Evolutionary conservation across 192 early-diverging fungal species (phyloP).

Genomic region (Thamnidium elegans): DNA sequence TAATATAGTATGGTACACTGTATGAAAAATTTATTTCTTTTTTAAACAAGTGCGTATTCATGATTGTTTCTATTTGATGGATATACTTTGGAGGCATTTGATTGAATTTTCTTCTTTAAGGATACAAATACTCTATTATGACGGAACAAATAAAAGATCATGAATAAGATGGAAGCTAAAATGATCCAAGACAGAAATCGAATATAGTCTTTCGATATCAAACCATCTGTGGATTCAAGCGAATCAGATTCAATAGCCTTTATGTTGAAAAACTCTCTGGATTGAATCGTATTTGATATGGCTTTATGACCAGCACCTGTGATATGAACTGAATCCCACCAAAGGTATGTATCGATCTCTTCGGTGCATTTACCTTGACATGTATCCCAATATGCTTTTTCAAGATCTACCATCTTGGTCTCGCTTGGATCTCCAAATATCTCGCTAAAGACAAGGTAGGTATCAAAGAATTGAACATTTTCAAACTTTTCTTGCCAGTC

Average conservation of each 20-base stretch:
- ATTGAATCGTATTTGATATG: constrained; percentile 9
- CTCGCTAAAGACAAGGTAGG: constrained; percentile 21
- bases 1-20: too few species aligned
- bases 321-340: constrained; percentile 37
- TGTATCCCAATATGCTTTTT: constrained; percentile 34
- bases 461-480: constrained; percentile 13
- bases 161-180: neutral
- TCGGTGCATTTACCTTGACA: constrained; percentile 33
- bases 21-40: neutral
- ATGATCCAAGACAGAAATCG: neutral
- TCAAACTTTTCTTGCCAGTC: constrained; percentile 18
- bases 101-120: constrained; percentile 1
- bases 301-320: constrained; percentile 31
- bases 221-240: neutral
- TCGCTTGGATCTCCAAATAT: constrained; percentile 21
- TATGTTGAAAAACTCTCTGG: neutral
- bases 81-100: neutral
- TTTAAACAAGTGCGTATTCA: constrained; percentile 13
- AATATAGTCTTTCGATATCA: neutral
- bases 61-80: constrained; percentile 1
- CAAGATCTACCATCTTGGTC: constrained; percentile 24
- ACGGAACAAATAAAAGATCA: neutral
- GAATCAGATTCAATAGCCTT: neutral
- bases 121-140: neutral
- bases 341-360: constrained; percentile 31